Base-by-base conservation (phyloP, 352 stramenopile genomes). In the Globisporangium paddicum region DNA sequence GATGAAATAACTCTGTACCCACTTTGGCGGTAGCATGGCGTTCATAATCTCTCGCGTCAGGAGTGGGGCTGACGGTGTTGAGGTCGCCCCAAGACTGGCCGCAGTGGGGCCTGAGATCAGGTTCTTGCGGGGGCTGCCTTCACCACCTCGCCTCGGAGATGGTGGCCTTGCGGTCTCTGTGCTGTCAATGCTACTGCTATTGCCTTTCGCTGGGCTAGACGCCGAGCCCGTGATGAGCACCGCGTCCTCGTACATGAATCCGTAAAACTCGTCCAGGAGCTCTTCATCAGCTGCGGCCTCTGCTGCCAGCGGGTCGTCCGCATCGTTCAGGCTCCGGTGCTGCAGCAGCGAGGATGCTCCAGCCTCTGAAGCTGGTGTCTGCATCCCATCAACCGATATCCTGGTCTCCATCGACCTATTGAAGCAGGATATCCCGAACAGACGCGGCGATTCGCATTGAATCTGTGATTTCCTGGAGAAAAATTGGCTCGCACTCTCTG, bases 21-120 rank as follows among this genome's bases (percentile, higher is more conserved):
- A 89, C 82, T 87, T 88, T 49, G 79, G 79, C n/a, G 79, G 73
- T 6, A 92, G 56, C 55, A 92, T 46, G 16, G 79, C 82, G 48
- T 88, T 78, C 67, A 92, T 74, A 52, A 90, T 65, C 53, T 89
- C 76, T 42, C 76, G 63, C 11, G 72, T 67, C 23, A 86, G 21
- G 10, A 63, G 38, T 25, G 71, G 48, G 1, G 58, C 5, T 34
- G 63, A 23, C 16, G 37, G 49, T 28, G 62, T 21, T 3, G 28
- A 64, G 28, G 45, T 62, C 45, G 67, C 23, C 34, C 26, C 54
- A 18, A 62, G 47, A 56, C 37, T 58, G 9, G 54, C 51, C 19
- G 60, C 45, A 5, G 52, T 50, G n/a, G 60, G 60, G 2, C 53
- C 53, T 3, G 51, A 16, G 13, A 58, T 37, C 25, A 52, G 16